phyloP scores from a whole-genome alignment of 1,284 basidiomycete species.

The Kwoniella shivajii region DNA sequence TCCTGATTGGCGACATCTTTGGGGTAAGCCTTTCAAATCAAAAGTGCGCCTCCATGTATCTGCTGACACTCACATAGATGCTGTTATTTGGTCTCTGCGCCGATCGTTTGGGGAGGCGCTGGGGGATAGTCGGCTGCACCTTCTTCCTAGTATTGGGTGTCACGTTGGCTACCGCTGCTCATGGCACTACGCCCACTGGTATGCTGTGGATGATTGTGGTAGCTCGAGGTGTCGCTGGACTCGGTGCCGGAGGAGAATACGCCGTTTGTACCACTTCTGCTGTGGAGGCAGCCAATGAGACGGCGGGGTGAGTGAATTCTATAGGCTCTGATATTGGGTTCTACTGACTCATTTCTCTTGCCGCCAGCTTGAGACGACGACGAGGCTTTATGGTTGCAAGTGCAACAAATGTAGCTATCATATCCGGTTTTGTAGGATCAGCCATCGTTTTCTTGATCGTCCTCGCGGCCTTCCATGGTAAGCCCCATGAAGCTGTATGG shows the following conservation, averaged over 20 bases:
- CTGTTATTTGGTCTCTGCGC: slow-evolving; percentile 30
- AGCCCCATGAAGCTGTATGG: slow-evolving; percentile 25
- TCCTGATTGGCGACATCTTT: slow-evolving; percentile 32
- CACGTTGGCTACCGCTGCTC: slow-evolving; percentile 24
- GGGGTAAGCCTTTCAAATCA: slow-evolving; percentile 12
- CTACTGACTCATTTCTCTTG: neutral
- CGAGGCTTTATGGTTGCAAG: slow-evolving; percentile 73
- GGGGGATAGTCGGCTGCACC: slow-evolving; percentile 37
- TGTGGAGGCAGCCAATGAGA: slow-evolving; percentile 72
- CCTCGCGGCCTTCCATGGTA: slow-evolving; percentile 23
- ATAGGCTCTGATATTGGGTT: neutral
- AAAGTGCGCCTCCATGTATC: neutral
- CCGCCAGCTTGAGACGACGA: slow-evolving; percentile 47
- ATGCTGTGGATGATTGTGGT: slow-evolving; percentile 76
- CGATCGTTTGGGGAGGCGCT: slow-evolving; percentile 35
- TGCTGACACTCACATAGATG: slow-evolving; percentile 6
- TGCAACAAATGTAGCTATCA: slow-evolving; percentile 62
- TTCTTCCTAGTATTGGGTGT: slow-evolving; percentile 34
- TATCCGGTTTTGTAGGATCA: slow-evolving; percentile 25
- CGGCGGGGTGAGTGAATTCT: slow-evolving; percentile 50
- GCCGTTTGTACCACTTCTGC: slow-evolving; percentile 68
- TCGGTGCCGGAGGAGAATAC: slow-evolving; percentile 75
- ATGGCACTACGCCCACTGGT: slow-evolving; percentile 25
- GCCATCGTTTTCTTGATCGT: slow-evolving; percentile 28
- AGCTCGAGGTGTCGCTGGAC: slow-evolving; percentile 68